Evolutionary conservation across 345 rosid species (phyloP).

Genomic region (Eucalyptus decipiens): DNA sequence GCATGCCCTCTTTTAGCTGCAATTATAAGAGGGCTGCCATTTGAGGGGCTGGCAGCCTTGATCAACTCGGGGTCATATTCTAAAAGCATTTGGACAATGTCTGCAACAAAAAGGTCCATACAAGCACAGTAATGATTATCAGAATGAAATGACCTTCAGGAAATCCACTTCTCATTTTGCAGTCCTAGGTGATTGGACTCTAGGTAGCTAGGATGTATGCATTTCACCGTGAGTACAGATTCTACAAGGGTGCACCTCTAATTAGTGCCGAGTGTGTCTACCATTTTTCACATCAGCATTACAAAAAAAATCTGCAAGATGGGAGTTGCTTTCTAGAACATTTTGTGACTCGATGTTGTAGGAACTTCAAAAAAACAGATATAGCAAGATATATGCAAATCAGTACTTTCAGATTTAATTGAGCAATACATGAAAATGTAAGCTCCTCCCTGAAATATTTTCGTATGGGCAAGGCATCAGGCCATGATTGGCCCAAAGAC

Average conservation of each 20-base stretch:
- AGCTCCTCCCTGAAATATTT: background rate
- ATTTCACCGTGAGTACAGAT: background rate
- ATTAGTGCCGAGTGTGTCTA: background rate
- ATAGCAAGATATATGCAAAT: background rate
- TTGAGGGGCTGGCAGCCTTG: conserved; percentile 65
- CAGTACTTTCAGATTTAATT: background rate
- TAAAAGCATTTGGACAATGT: conserved; percentile 75
- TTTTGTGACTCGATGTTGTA: background rate
- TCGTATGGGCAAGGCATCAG: background rate
- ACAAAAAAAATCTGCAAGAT: background rate
- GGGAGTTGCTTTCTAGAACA: background rate
- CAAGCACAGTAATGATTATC: background rate
- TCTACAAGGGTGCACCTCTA: background rate
- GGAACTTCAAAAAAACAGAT: background rate
- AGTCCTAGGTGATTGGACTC: background rate
- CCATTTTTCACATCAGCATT: background rate
- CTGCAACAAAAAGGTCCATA: conserved; percentile 21
- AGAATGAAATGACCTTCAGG: background rate
- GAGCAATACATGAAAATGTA: background rate
- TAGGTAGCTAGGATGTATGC: background rate
- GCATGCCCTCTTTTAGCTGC: conserved; percentile 93
- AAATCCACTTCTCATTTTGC: background rate
- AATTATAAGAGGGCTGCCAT: conserved; percentile 80
- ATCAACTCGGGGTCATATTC: conserved; percentile 78
- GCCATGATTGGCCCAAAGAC: background rate